These are phyloP conservation scores for Hypoxylon rubiginosum DNA, from an alignment of 2,329 filamentous ascomycete species.

Conservation along the genomic window DNA sequence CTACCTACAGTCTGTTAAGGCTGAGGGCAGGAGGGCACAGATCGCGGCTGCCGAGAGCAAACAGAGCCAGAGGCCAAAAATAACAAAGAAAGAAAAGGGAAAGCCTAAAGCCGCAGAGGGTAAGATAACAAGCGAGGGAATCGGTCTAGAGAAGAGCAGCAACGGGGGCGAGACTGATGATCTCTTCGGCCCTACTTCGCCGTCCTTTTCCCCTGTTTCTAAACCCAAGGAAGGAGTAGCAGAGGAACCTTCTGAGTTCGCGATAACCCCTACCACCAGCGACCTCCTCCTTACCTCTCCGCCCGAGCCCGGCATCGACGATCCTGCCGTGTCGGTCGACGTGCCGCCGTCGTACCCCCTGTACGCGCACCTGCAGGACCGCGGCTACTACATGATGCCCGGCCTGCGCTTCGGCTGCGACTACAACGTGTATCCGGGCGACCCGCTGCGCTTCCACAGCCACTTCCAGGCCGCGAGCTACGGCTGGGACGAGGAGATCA, in stretches of 20 bases:
- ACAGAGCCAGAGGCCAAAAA: slow-evolving; percentile 30
- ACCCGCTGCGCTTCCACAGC: slow-evolving; percentile 93
- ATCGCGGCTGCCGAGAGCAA: slow-evolving; percentile 42
- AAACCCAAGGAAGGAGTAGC: slow-evolving; percentile 9
- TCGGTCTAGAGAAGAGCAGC: slow-evolving; percentile 20
- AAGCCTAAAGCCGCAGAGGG: slow-evolving; percentile 20
- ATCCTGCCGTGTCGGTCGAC: slow-evolving; percentile 35
- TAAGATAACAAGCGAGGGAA: slow-evolving; percentile 10
- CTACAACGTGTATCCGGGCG: slow-evolving; percentile 95
- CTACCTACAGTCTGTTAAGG: slow-evolving; percentile 72
- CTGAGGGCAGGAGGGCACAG: slow-evolving; percentile 57
- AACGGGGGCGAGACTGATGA: slow-evolving; percentile 28
- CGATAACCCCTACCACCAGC: slow-evolving; percentile 58
- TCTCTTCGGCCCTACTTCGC: slow-evolving; percentile 42
- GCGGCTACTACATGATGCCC: slow-evolving; percentile 89
- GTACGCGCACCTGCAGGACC: slow-evolving; percentile 82
- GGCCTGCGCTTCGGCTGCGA: slow-evolving; percentile 94
- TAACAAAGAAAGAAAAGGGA: slow-evolving; percentile 27
- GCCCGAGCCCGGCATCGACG: slow-evolving; percentile 1
- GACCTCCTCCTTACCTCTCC: slow-evolving; percentile 24
- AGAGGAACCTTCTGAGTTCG: slow-evolving; percentile 37
- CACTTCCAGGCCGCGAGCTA: slow-evolving; percentile 90
- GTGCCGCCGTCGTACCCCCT: slow-evolving; percentile 75
- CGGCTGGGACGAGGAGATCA: slow-evolving; percentile 89
- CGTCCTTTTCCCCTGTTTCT: slow-evolving; percentile 11